These are phyloP conservation scores for Helenozyma rhizophorensis DNA, from an alignment of 805 yeast species.

Conservation along the genomic window DNA sequence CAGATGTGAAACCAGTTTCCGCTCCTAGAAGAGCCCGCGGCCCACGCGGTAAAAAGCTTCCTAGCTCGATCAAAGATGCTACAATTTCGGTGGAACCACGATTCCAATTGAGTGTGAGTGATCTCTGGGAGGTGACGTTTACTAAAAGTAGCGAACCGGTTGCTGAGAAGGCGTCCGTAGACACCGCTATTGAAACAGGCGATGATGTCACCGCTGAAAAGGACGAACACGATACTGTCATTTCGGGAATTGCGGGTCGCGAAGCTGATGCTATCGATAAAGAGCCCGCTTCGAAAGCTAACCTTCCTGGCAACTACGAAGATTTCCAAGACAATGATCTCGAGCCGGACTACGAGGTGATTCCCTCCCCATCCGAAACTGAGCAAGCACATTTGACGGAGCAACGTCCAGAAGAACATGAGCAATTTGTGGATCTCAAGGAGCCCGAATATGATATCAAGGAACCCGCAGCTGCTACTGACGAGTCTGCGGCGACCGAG, in stretches of 20 bases:
- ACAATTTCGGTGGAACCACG: constrained; percentile 30
- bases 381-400: no score
- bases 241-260: background rate
- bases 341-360: background rate
- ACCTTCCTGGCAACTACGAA: background rate
- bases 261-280: no score
- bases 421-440: no score
- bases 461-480: no score
- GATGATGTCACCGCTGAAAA: background rate
- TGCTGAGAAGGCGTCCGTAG: background rate
- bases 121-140: constrained; percentile 33
- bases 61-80: constrained; percentile 48
- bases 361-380: no score
- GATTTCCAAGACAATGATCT: background rate
- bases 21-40: constrained; percentile 54
- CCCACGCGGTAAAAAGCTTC: constrained; percentile 69
- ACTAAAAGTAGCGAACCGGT: constrained; percentile 1
- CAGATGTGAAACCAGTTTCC: constrained; percentile 5
- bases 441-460: no score
- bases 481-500: no score
- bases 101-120: constrained; percentile 27
- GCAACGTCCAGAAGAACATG: no score
- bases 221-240: background rate
- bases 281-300: no score
- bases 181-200: background rate